phyloP scores from a whole-genome alignment of 2,329 filamentous ascomycete genomes.

The Colletotrichum lupini region DNA sequence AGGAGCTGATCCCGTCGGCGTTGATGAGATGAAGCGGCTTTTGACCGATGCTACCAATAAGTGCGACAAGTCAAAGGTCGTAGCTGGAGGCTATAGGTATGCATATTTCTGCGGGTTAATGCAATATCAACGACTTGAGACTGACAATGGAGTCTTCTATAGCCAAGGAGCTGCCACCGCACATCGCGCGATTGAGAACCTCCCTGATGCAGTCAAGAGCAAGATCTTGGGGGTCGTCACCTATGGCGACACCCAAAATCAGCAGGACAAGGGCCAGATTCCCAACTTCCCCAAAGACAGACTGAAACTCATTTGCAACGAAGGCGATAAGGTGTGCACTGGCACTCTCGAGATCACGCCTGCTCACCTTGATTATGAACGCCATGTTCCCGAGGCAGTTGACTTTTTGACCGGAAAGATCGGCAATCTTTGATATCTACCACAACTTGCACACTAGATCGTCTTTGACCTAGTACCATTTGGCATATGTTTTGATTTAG shows the following conservation, averaged over 20 bases:
- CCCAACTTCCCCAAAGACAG: constrained; percentile 46
- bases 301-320: constrained; percentile 53
- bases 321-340: constrained; percentile 49
- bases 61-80: constrained; percentile 48
- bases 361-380: constrained; percentile 50
- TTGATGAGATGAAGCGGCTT: constrained; percentile 44
- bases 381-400: constrained; percentile 45
- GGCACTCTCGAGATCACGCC: constrained; percentile 47
- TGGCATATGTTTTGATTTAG: too few relatives aligned
- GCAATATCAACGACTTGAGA: background rate
- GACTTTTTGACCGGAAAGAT: constrained; percentile 41
- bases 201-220: constrained; percentile 34
- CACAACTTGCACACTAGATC: background rate
- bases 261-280: constrained; percentile 49
- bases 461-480: too few relatives aligned
- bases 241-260: constrained; percentile 40
- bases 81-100: constrained; percentile 51
- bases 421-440: background rate
- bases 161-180: constrained; percentile 47
- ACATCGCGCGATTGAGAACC: constrained; percentile 40
- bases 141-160: background rate
- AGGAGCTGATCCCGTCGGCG: constrained; percentile 45
- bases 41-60: constrained; percentile 48
- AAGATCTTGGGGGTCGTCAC: constrained; percentile 39
- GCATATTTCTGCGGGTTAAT: background rate